phyloP scores from a whole-genome alignment of 2,329 filamentous ascomycete species.

The Talaromyces sp. region DNA sequence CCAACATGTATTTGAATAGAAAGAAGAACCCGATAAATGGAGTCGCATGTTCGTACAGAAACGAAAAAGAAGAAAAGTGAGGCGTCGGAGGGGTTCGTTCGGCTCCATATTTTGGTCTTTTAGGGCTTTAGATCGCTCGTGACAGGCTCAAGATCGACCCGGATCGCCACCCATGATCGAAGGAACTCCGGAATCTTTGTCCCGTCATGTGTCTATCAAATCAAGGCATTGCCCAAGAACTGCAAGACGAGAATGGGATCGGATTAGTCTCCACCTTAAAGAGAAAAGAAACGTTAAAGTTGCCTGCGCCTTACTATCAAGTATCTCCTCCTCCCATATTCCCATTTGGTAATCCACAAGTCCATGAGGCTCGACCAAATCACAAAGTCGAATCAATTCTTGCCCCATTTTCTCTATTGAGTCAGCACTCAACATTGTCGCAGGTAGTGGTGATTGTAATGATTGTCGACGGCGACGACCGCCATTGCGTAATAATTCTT shows the following conservation, averaged over 20 bases:
- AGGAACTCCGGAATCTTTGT: not conserved
- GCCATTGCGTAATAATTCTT: slow-evolving; percentile 57
- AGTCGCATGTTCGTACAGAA: not conserved
- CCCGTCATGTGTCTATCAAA: slow-evolving; percentile 3
- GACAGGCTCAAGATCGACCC: slow-evolving; percentile 1
- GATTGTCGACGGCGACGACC: not conserved
- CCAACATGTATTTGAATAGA: not conserved
- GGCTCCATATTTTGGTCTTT: not conserved
- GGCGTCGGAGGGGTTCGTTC: not conserved
- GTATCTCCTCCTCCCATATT: slow-evolving; percentile 90
- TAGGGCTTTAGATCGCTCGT: slow-evolving; percentile 3
- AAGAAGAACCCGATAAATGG: not conserved
- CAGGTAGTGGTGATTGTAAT: slow-evolving; percentile 54
- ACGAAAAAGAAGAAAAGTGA: not conserved
- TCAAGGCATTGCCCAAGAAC: slow-evolving; percentile 16
- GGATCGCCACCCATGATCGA: not conserved
- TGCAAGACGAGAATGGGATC: not conserved
- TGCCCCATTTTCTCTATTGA: slow-evolving; percentile 75
- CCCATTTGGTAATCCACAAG: slow-evolving; percentile 97
- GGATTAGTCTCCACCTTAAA: not conserved
- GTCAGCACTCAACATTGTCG: slow-evolving; percentile 64
- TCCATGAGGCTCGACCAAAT: slow-evolving; percentile 84
- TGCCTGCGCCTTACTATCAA: slow-evolving; percentile 60
- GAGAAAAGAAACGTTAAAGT: not conserved
- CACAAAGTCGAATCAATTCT: slow-evolving; percentile 77